phyloP scores from a whole-genome alignment of 2,329 filamentous ascomycete genomes.

The Colletotrichum zoysiae region DNA sequence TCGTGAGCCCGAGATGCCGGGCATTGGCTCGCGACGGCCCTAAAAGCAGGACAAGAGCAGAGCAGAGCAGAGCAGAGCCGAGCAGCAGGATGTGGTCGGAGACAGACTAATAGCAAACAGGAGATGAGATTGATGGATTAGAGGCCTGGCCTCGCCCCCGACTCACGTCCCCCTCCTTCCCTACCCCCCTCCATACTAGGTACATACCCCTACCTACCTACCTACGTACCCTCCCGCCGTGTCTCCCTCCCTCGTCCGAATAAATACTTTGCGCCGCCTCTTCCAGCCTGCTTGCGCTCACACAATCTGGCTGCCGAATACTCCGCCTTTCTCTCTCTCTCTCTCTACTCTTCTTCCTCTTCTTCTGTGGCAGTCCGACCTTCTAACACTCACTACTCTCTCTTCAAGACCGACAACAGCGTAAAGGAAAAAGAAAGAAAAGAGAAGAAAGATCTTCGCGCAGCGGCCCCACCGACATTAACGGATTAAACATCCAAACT shows the following conservation, averaged over 20 bases:
- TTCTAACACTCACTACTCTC: neutral
- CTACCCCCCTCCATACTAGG: neutral
- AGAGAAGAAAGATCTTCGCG: neutral
- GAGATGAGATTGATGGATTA: constrained; percentile 1
- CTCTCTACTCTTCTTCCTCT: neutral
- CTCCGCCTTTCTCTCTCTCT: neutral
- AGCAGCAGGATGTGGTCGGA: neutral
- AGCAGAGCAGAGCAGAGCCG: too few species aligned
- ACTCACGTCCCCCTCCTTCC: constrained; percentile 4
- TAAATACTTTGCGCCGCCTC: constrained; percentile 40
- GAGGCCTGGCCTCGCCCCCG: constrained; percentile 12
- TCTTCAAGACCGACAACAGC: neutral
- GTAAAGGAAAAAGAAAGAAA: neutral
- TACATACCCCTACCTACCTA: too few species aligned
- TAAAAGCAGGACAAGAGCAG: constrained; percentile 17
- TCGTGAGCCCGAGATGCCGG: constrained; percentile 23
- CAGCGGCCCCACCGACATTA: constrained; percentile 19
- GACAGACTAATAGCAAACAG: neutral
- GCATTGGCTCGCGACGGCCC: constrained; percentile 20
- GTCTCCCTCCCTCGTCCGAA: constrained; percentile 11
- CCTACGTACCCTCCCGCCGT: neutral
- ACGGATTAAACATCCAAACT: constrained; percentile 15
- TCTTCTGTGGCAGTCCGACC: neutral
- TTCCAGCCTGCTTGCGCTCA: constrained; percentile 33
- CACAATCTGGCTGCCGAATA: constrained; percentile 7